Base-by-base conservation (phyloP, 257 asterid genomes). In the Nicotiana benthamiana region DNA sequence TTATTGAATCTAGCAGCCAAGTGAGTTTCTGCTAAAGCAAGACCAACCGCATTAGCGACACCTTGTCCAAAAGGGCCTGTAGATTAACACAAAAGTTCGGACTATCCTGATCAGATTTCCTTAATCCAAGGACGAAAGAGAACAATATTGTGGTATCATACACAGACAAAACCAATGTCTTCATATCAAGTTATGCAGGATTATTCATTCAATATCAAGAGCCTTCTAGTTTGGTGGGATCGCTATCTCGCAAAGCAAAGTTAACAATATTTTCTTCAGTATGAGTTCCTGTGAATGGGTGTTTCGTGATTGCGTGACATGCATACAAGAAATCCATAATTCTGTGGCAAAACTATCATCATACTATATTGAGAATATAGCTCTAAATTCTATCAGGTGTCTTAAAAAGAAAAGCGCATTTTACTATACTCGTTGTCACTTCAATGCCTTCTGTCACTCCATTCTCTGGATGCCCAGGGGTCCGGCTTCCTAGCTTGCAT, bases 41-140 rank as follows among this genome's bases (percentile, higher is more conserved):
- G 83, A 60, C 93, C 93, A 52, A 90, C 93, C 4, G 93, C 93
- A 81, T 90, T 90, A 18, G 90, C 89, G 6, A 90, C 89, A 12
- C 92, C 92, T 87, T 88, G 93, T 75, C 93, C 93, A 61, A 90
- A 89, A 15, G 92, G 93, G 53, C 93, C 93, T 90, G 61, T 72
- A 56, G 75, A 51, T 8, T 13, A 56, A 11, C 12, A 52, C 24
- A 66, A 79, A 26, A 77, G 28, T n/a, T 46, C 26, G 26, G 2
- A 72, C 24, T 54, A 72, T 24, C 59, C 60, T 72, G 24, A 22
- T 72, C 22, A 72, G 8, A 54, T 24, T 72, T 46, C 40, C 22
- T 46, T 51, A 51, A 51, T 51, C 17, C 56, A 51, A 15, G 56
- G 56, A 51, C 60, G 8, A 10, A 46, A 24, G 15, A 46, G 22